Evolutionary conservation across 805 yeast species (phyloP), one percentile per base, ranked within the genome.

Genomic region (Phaffomyces antillensis): DNA sequence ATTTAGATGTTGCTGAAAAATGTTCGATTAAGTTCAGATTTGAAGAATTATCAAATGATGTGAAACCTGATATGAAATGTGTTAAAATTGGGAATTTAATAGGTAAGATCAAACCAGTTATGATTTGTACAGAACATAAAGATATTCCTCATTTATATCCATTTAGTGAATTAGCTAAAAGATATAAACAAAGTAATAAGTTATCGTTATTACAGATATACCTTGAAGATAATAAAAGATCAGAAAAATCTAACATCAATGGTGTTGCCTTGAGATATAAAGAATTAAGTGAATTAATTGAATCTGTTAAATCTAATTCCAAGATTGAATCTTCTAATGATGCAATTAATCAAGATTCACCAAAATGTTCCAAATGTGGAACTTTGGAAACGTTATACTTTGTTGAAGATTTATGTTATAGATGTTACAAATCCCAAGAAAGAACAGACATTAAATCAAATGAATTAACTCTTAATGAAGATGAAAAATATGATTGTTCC

Each of bases 21-120:
- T 58, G 66, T 60, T 61, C 45, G 49, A 32, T 80, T 39, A 91
- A 90, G 2, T 83, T 85, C 53, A 67, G 65, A 39, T 33, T 52
- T 4, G 12, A 8, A 2, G 38, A 42, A 3, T 26, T 35, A 31
- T 36, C 16, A 24, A 25, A 16, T 11, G 53, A 41, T 10, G 49
- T 43, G 1, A 54, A 55, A 26, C 40, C 46, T 12, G 68, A 62
- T 35, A 28, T 51, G 10, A 61, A 47, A 32, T 28, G 40, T 34
- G 36, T 51, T 40, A 51, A 42, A 37, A 64, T 60, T 5, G 58
- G 49, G 1, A 43, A 39, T 31, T 31, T 51, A 1, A 41, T 50
- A 17, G 82, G 82, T 1, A 67, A 53, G 34, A 59, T 77, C 9
- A 55, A 53, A 24, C 82, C 81, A 1, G 59, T 64, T 4, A 51